A percentile compares a stretch with the other conserved stretches of the same genome.
phyloP scores from a whole-genome alignment of 73 alveolate species.

The Durusdinium trenchii region DNA sequence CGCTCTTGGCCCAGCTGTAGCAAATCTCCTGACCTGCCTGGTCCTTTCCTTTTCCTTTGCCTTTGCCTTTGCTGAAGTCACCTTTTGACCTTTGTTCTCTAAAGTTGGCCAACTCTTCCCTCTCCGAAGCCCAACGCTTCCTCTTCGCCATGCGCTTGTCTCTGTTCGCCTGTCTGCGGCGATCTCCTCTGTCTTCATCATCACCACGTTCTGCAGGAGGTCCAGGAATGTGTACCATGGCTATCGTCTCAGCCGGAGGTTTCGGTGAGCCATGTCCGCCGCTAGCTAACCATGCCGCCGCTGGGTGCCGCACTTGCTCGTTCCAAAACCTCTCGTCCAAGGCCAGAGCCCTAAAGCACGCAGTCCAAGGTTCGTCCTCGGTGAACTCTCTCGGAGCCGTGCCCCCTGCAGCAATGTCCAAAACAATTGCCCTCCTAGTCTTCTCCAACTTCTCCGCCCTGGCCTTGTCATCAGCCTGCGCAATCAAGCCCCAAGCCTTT shows the following conservation, averaged over 20 bases:
- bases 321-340: slow-evolving; percentile 14
- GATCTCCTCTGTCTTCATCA: neutral
- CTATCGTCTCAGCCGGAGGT: neutral
- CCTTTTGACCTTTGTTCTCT: neutral
- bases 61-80: neutral
- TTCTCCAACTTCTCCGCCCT: slow-evolving; percentile 9
- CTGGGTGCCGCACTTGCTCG: slow-evolving; percentile 41
- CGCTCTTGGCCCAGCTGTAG: neutral
- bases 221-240: neutral
- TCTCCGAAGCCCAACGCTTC: neutral
- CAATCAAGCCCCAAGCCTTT: slow-evolving; percentile 22
- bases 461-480: slow-evolving; percentile 42
- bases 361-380: neutral
- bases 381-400: neutral
- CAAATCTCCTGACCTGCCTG: neutral
- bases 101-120: neutral
- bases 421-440: neutral
- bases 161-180: neutral
- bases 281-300: neutral
- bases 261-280: neutral
- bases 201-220: neutral
- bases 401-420: neutral
- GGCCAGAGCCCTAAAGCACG: neutral
- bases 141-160: neutral
- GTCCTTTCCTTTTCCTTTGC: slow-evolving; percentile 43